These are phyloP conservation scores for Suillus sp. DNA, from an alignment of 768 basidiomycete genomes.

Conservation along the genomic window DNA sequence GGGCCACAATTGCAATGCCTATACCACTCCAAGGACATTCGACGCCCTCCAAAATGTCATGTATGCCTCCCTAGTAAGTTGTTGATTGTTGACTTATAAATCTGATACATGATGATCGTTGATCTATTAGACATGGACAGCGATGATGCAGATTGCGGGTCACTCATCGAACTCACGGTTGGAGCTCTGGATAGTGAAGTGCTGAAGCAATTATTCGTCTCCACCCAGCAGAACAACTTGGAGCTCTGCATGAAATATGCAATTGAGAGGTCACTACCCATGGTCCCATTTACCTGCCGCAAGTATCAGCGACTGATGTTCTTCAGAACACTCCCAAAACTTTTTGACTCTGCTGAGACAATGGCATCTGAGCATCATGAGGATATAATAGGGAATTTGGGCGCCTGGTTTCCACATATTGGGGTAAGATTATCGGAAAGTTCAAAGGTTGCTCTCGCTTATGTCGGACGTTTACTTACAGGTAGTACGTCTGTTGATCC, in stretches of 20 bases:
- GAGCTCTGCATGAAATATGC: slow-evolving; percentile 14
- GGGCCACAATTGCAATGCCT: slow-evolving; percentile 4
- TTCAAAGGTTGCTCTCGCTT: background rate
- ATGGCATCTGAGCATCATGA: background rate
- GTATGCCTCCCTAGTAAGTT: slow-evolving; percentile 6
- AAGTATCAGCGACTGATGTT: background rate
- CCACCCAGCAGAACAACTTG: slow-evolving; percentile 30
- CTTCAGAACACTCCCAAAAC: background rate
- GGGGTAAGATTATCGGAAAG: background rate
- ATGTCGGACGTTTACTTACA: background rate
- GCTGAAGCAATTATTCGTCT: slow-evolving; percentile 24
- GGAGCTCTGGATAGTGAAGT: slow-evolving; percentile 19
- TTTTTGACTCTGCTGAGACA: too few relatives aligned
- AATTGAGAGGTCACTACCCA: background rate
- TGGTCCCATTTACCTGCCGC: background rate
- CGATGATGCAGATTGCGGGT: slow-evolving; percentile 12
- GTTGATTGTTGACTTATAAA: too few relatives aligned
- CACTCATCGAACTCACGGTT: slow-evolving; percentile 24
- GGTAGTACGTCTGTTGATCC: background rate
- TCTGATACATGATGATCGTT: background rate
- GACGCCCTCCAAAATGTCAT: background rate
- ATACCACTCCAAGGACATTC: too few relatives aligned
- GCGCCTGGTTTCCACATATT: background rate
- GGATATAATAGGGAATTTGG: background rate
- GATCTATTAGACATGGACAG: slow-evolving; percentile 23